Percentiles rank a stretch among this genome's conserved stretches.
These are phyloP conservation scores for Phytophthora syringae DNA, from an alignment of 352 stramenopile species.

Conservation along the genomic window DNA sequence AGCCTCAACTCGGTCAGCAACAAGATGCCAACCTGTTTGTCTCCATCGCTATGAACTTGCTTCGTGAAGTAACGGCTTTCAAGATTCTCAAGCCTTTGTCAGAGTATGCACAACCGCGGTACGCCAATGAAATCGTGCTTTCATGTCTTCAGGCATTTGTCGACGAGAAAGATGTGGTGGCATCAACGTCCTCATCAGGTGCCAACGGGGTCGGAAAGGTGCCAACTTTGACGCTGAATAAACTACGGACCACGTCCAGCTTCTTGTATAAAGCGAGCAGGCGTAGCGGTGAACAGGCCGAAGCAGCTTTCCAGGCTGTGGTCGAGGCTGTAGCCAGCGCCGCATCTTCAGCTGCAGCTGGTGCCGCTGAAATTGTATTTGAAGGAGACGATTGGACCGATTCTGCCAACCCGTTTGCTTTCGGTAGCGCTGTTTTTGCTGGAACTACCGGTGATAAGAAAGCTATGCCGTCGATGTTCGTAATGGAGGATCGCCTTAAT, in stretches of 20 bases:
- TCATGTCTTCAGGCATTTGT: slow-evolving; percentile 44
- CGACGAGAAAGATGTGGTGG: slow-evolving; percentile 45
- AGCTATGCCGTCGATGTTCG: slow-evolving; percentile 57
- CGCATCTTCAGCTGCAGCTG: slow-evolving; percentile 45
- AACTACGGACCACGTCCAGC: slow-evolving; percentile 62
- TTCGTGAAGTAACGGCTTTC: slow-evolving; percentile 68
- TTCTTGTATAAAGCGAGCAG: slow-evolving; percentile 78
- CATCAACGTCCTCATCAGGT: slow-evolving; percentile 15
- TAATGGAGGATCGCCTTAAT: slow-evolving; percentile 66
- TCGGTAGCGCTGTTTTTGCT: slow-evolving; percentile 38
- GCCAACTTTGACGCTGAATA: slow-evolving; percentile 52
- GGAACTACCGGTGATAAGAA: slow-evolving; percentile 44
- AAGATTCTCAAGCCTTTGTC: slow-evolving; percentile 72
- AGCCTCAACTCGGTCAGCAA: slow-evolving; percentile 62
- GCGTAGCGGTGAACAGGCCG: slow-evolving; percentile 67
- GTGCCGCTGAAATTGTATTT: slow-evolving; percentile 44
- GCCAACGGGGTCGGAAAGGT: slow-evolving; percentile 35
- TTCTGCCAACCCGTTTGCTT: slow-evolving; percentile 35
- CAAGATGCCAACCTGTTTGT: slow-evolving; percentile 67
- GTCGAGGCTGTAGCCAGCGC: slow-evolving; percentile 66
- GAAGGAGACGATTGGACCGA: slow-evolving; percentile 70
- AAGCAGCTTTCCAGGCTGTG: slow-evolving; percentile 75
- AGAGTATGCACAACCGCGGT: slow-evolving; percentile 73
- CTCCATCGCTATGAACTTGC: slow-evolving; percentile 68
- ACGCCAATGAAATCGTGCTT: slow-evolving; percentile 72